Percentiles rank a stretch among this genome's conserved stretches.
phyloP scores from a whole-genome alignment of 2,329 filamentous ascomycete genomes.

The Trichoderma pleuroti region DNA sequence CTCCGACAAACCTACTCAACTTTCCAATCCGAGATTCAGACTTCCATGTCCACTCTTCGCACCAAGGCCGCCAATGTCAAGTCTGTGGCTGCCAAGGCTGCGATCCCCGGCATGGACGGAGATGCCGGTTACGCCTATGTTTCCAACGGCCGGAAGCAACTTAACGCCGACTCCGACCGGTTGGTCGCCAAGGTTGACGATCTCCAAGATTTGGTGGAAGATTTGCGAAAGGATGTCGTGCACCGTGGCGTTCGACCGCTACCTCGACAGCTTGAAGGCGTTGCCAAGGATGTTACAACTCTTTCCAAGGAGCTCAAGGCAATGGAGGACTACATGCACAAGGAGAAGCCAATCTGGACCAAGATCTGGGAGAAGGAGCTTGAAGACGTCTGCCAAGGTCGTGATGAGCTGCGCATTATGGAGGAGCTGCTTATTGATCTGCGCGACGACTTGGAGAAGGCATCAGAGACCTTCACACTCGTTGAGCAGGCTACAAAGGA shows the following conservation, averaged over 20 bases:
- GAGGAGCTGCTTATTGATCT: slow-evolving; percentile 92
- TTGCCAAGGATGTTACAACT: slow-evolving; percentile 80
- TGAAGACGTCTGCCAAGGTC: slow-evolving; percentile 91
- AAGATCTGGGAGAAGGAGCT: slow-evolving; percentile 99
- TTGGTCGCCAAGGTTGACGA: slow-evolving; percentile 92
- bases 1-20: slow-evolving; percentile 89
- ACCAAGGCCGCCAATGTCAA: slow-evolving; percentile 81
- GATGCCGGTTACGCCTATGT: slow-evolving; percentile 84
- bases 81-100: slow-evolving; percentile 64
- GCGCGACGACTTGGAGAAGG: slow-evolving; percentile 92
- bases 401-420: slow-evolving; percentile 91
- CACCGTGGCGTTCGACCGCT: slow-evolving; percentile 85
- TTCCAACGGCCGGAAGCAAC: slow-evolving; percentile 77
- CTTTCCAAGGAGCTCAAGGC: slow-evolving; percentile 86
- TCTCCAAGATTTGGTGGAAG: slow-evolving; percentile 94
- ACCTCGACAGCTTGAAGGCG: slow-evolving; percentile 82
- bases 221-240: slow-evolving; percentile 95
- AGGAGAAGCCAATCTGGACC: slow-evolving; percentile 94
- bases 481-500: slow-evolving; percentile 99
- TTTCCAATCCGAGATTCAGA: slow-evolving; percentile 83
- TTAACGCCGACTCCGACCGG: slow-evolving; percentile 82
- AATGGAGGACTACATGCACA: slow-evolving; percentile 86
- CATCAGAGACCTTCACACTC: slow-evolving; percentile 85
- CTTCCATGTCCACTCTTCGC: slow-evolving; percentile 80
- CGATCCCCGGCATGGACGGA: slow-evolving; percentile 67